These are phyloP conservation scores for Neofusicoccum laricinum DNA, from an alignment of 2,329 filamentous ascomycete species.

Conservation along the genomic window DNA sequence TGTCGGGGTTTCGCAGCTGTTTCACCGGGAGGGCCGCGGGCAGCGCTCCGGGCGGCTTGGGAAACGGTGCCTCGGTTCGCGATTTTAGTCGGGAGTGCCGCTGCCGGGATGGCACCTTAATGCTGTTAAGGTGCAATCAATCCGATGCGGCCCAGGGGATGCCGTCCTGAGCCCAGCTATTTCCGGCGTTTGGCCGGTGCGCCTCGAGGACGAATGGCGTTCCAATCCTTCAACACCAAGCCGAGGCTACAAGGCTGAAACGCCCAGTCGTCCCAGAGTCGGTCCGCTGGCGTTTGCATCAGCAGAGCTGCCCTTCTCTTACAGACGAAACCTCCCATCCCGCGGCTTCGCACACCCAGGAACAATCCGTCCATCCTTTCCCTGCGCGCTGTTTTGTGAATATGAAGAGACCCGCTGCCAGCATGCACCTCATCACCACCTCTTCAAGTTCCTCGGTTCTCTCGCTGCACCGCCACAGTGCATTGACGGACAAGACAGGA, in stretches of 20 bases:
- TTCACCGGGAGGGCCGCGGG: constrained; percentile 3
- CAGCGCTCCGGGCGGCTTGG: not conserved
- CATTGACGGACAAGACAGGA: not conserved
- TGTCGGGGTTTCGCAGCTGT: constrained; percentile 6
- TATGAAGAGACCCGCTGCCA: not conserved
- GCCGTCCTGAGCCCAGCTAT: not conserved
- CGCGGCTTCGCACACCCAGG: not conserved
- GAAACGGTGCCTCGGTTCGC: constrained; percentile 6
- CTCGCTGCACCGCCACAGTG: not conserved
- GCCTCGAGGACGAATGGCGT: not conserved
- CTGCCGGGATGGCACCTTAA: constrained; percentile 11
- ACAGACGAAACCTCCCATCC: not conserved
- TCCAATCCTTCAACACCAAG: constrained; percentile 1
- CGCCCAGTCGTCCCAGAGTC: not conserved
- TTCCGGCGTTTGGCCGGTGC: not conserved
- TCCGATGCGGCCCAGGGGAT: not conserved
- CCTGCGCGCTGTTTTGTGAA: not conserved
- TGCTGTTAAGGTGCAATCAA: constrained; percentile 7
- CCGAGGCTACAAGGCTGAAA: constrained; percentile 11
- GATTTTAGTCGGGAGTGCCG: constrained; percentile 6
- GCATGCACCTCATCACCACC: not conserved
- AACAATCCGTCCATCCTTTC: not conserved
- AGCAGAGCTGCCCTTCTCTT: not conserved
- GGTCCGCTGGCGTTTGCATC: not conserved
- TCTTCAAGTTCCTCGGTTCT: not conserved